Evolutionary conservation across 202 grass and related monocot genomes (phyloP), one percentile per base, ranked within the genome.

Genomic region (Setaria viridis): DNA sequence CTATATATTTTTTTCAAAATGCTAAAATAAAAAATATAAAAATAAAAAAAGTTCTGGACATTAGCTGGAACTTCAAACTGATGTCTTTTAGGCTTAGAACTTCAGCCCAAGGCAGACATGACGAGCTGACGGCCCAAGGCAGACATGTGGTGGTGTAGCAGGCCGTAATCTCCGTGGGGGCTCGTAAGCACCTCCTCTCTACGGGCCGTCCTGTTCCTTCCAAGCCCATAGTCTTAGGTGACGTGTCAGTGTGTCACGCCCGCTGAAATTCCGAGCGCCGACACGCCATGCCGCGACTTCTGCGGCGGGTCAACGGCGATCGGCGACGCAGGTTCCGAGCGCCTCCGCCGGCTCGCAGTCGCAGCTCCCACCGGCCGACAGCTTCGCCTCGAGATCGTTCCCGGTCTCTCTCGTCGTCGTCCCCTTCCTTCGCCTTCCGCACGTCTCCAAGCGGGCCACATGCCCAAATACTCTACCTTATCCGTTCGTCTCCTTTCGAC

Each of bases 361-460:
- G 39, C 39, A 41, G 39, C 39, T 41, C 39, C 39, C 4, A 6
- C 39, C 39, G 3, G 1, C 11, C 39, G 46, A 35, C 17, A 41
- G 32, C 17, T 39, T 67, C 78, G 32, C 17, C 21, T 67, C 78
- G 32, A 68, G 78, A 68, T 54, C 33, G 49, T 17, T 69, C 64
- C 2, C 4, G 34, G 13, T 14, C 37, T 70, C 41, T 70, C 39
- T 45, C 19, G 53, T 14, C 72, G 4, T 16, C 68, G 9, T 45
- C 41, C 67, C 41, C 63, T 7, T 9, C 1, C 15, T 34, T 79
- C 45, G 60, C 46, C 62, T 53, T 67, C 19, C 48, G 32, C 78
- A 80, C 78, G 55, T 45, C 6, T n/a, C 20, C 19, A 16, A 58
- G 21, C 42, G 39, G 9, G 33, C 30, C 74, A 77, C 74, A 37